Conservation (phyloP, 805 yeast genomes). For the Nadsonia fulvescens region DNA sequence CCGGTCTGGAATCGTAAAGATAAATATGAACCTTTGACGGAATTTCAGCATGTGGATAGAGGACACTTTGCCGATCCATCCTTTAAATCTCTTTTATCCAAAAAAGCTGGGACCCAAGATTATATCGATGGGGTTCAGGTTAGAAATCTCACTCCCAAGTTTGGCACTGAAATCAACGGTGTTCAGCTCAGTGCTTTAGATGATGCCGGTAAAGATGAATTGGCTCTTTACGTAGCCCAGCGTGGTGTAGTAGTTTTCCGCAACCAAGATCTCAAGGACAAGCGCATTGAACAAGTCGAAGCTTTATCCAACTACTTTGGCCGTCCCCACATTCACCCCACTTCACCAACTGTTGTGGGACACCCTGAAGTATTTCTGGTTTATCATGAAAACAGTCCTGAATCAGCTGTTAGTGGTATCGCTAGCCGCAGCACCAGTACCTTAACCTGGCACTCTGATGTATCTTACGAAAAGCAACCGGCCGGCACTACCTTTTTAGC, state of each 20-base stretch:
- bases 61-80: too few species aligned
- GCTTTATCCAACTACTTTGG: slow-evolving; percentile 12
- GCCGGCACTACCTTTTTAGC: slow-evolving; percentile 55
- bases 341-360: slow-evolving; percentile 17
- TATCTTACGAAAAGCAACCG: slow-evolving; percentile 59
- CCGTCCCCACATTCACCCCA: slow-evolving; percentile 19
- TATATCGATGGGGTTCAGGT: too few species aligned
- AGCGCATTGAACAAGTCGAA: slow-evolving; percentile 16
- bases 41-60: too few species aligned
- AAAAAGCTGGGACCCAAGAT: too few species aligned
- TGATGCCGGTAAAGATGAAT: slow-evolving; percentile 37
- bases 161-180: slow-evolving; percentile 50
- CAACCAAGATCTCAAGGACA: slow-evolving; percentile 21
- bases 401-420: background rate
- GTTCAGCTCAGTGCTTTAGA: slow-evolving; percentile 40
- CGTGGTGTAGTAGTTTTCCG: slow-evolving; percentile 35
- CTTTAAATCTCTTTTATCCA: too few species aligned
- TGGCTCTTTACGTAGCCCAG: slow-evolving; percentile 29
- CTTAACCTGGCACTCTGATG: slow-evolving; percentile 54
- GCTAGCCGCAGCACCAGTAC: slow-evolving; percentile 1
- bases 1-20: too few species aligned
- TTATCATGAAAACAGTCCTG: slow-evolving; percentile 1
- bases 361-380: slow-evolving; percentile 10
- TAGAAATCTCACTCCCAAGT: slow-evolving; percentile 54
- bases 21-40: too few species aligned